A percentile compares a stretch with the other conserved stretches of the same genome.
Evolutionary conservation across 768 basidiomycete genomes (phyloP).

Genomic region (Auriculariales sp.): DNA sequence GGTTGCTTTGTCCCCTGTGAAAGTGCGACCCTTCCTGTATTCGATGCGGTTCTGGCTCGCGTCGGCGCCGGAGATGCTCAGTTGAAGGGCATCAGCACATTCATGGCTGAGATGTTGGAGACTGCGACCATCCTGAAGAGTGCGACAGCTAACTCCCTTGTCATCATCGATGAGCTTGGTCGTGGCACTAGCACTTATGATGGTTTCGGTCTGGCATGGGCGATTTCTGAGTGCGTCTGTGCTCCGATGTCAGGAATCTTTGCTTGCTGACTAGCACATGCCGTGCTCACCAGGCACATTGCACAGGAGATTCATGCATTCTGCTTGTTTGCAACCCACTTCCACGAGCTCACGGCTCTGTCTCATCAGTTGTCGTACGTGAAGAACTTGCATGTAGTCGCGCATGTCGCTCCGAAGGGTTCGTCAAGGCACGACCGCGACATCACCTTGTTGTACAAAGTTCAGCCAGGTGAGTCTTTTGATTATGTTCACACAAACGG

Average conservation of each 20-base stretch:
- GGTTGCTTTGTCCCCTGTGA: constrained; percentile 93
- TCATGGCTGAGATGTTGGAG: constrained; percentile 99
- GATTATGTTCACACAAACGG: not conserved
- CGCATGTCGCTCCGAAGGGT: constrained; percentile 56
- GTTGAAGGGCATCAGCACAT: constrained; percentile 93
- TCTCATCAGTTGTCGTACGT: constrained; percentile 78
- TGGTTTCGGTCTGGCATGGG: constrained; percentile 96
- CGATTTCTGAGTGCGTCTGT: constrained; percentile 77
- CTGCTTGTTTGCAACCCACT: constrained; percentile 95
- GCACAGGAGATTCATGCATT: constrained; percentile 86
- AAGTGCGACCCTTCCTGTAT: constrained; percentile 75
- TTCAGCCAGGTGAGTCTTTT: constrained; percentile 50
- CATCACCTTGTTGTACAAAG: constrained; percentile 67
- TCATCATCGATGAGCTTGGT: constrained; percentile 96
- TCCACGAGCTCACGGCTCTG: constrained; percentile 89
- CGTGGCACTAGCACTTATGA: constrained; percentile 96
- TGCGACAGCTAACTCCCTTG: constrained; percentile 80
- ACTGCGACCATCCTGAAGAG: constrained; percentile 94
- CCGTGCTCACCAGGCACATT: constrained; percentile 49
- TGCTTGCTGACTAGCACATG: not conserved
- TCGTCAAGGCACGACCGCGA: constrained; percentile 39
- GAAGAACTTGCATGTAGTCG: constrained; percentile 90
- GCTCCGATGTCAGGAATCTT: not conserved
- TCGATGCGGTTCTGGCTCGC: constrained; percentile 88
- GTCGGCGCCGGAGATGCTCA: constrained; percentile 98